Base-by-base conservation (phyloP, 2,329 filamentous ascomycete species). In the Trichoderma hamatum region DNA sequence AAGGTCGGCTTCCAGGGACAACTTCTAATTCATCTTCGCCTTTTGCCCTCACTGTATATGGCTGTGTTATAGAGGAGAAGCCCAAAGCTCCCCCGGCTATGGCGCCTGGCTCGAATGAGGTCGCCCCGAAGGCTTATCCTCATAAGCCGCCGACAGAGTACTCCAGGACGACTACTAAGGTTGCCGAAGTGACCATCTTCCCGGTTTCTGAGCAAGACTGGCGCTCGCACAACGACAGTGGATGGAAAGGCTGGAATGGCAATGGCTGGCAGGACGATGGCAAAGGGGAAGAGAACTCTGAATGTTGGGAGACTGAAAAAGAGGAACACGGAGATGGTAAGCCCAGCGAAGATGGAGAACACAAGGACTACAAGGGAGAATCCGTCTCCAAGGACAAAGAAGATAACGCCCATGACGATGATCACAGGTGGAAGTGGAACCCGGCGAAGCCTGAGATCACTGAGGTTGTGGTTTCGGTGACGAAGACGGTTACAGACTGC, bases 41-140 rank as follows among this genome's bases (percentile, higher is more conserved):
- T 51, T 72, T 77, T 49, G 77, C 84, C 7, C 76, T 85, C 21
- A 84, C 80, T 2, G 74, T 85, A 14, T 85, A 85, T 75, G 82
- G 76, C 55, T 75, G 78, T 67, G 71, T 82, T 14, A 69, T 71
- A 28, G 72, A 74, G 36, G 76, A 79, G 34, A 69, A 71, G 34
- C 78, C 73, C 34, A 75, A 54, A 9, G 75, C 68, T 3, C 81
- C 82, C 0, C 82, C 82, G 1, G 76, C 73, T 24, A 76, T 76
- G 77, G 76, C 72, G 19, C 70, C 51, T 5, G 66, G 66, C 0
- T 63, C 56, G 43, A 74, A 69, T 6, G 52, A 73, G 28, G 76
- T 71, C 6, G 26, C 59, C 13, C n/a, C 36, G 3, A 60, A 36
- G 32, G n/a, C 56, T 11, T 55, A 49, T n/a, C 39, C 39, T 43